Base-by-base conservation (phyloP, 306 rosid species). In the Citrullus mucosospermus region DNA sequence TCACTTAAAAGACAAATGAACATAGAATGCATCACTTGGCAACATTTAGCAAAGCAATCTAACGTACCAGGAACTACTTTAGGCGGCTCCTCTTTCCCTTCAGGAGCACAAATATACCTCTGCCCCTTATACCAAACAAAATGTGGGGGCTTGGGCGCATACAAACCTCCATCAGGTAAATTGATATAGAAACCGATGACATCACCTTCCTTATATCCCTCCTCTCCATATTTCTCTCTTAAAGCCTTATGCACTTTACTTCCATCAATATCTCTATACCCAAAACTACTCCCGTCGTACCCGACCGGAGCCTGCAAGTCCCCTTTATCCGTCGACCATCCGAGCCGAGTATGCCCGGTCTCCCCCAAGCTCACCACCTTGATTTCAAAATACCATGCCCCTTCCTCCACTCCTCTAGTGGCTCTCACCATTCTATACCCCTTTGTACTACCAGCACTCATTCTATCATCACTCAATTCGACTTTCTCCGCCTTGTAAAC, bases 241-340 rank as follows among this genome's bases (percentile, higher is more conserved):
- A 87, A 81, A 12, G 99, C 99, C 88, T 92, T 95, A 38, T 92
- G 93, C 82, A 95, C 88, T 86, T 92, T 95, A 82, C 93, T 92
- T 78, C 97, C 99, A 88, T 95, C 99, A 84, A 91, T 87, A 66
- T 95, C 99, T 83, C 97, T 85, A 54, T 92, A 95, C 57, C 96
- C 97, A 15, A 88, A 92, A 44, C 99, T 91, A 16, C 91, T 95
- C 81, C 87, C 93, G 67, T 95, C 97, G 39, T 92, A 95, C 56
- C 97, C 99, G 63, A 95, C 97, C 0, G 97, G 99, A 0, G 97
- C 99, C 86, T 95, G 99, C 82, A 95, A 84, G 88, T 95, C 97
- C 59, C 97, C 99, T 80, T 91, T 92, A 77, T 92, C 97, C 17
- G 87, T 95, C 8, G 93, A 88, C 96, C 97, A 95, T 0, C 97